These are phyloP conservation scores for Massarina eburnea DNA, from an alignment of 2,329 filamentous ascomycete genomes.

Conservation along the genomic window DNA sequence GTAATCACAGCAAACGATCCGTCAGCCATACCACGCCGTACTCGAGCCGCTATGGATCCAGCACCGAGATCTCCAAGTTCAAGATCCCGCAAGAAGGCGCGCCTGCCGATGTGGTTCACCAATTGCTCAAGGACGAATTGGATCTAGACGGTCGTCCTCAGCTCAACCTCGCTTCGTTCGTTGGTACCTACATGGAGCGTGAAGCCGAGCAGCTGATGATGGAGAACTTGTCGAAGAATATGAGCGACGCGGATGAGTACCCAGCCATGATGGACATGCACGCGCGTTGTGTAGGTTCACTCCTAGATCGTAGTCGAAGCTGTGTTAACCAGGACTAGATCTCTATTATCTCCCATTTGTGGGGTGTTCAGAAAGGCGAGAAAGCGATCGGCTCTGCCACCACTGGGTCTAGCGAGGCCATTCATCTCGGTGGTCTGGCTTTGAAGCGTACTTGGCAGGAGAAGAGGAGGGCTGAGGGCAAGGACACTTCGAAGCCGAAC, in stretches of 20 bases:
- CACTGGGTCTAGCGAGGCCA: constrained; percentile 71
- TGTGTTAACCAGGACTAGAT: constrained; percentile 45
- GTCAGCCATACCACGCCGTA: constrained; percentile 60
- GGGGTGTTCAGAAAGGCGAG: constrained; percentile 63
- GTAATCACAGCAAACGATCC: constrained; percentile 37
- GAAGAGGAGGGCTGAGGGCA: constrained; percentile 59
- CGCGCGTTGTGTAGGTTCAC: constrained; percentile 46
- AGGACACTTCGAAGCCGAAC: constrained; percentile 66
- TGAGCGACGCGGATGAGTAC: constrained; percentile 64
- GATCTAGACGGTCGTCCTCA: constrained; percentile 57
- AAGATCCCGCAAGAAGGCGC: constrained; percentile 59
- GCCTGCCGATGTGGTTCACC: constrained; percentile 64
- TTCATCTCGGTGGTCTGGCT: constrained; percentile 69
- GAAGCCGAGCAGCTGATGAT: constrained; percentile 66
- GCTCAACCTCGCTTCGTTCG: constrained; percentile 69
- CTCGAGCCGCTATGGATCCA: constrained; percentile 58
- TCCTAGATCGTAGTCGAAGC: neutral
- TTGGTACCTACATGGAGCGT: constrained; percentile 70
- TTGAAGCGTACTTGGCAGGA: constrained; percentile 78
- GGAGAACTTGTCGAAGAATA: constrained; percentile 70
- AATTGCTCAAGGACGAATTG: constrained; percentile 55
- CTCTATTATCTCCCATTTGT: constrained; percentile 67
- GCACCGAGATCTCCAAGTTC: constrained; percentile 61
- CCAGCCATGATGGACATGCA: constrained; percentile 57
- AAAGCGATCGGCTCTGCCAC: constrained; percentile 69